These are phyloP conservation scores for Melampsora americana DNA, from an alignment of 1,284 basidiomycete genomes.

Conservation along the genomic window DNA sequence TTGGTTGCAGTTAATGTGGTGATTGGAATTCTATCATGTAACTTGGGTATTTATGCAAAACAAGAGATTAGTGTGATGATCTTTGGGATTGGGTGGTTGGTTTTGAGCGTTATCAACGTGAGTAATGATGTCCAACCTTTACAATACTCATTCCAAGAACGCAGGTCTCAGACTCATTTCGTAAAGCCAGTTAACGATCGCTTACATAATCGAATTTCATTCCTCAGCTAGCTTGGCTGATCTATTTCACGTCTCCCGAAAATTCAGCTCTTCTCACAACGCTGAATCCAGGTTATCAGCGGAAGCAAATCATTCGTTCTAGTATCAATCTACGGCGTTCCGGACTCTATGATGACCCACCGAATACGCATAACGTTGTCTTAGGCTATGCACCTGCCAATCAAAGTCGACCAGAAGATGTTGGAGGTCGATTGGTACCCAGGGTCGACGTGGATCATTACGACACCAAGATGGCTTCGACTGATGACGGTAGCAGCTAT, in stretches of 20 bases:
- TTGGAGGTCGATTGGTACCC: too few relatives aligned
- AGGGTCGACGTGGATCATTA: too few relatives aligned
- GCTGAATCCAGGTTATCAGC: constrained; percentile 26
- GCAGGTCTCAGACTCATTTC: neutral
- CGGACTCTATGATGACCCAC: neutral
- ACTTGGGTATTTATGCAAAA: constrained; percentile 19
- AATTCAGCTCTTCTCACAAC: constrained; percentile 12
- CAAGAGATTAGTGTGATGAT: constrained; percentile 11
- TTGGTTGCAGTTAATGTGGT: constrained; percentile 34
- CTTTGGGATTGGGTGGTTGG: constrained; percentile 31
- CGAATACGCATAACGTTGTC: too few relatives aligned
- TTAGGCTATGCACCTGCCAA: too few relatives aligned
- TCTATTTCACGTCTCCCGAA: constrained; percentile 27
- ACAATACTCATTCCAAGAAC: neutral
- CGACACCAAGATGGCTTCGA: too few relatives aligned
- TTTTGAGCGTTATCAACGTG: constrained; percentile 24
- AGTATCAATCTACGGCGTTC: constrained; percentile 37
- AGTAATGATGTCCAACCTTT: neutral
- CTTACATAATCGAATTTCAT: neutral
- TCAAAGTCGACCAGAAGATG: too few relatives aligned
- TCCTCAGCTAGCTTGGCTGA: constrained; percentile 17
- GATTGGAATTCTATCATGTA: constrained; percentile 18
- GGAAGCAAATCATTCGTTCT: constrained; percentile 29
- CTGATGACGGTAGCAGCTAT: too few relatives aligned
- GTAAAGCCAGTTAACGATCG: neutral